Evolutionary conservation across 371 early-diverging fungal genomes (phyloP), one percentile per base, ranked within the genome.

Genomic region (Apophysomyces sp.): DNA sequence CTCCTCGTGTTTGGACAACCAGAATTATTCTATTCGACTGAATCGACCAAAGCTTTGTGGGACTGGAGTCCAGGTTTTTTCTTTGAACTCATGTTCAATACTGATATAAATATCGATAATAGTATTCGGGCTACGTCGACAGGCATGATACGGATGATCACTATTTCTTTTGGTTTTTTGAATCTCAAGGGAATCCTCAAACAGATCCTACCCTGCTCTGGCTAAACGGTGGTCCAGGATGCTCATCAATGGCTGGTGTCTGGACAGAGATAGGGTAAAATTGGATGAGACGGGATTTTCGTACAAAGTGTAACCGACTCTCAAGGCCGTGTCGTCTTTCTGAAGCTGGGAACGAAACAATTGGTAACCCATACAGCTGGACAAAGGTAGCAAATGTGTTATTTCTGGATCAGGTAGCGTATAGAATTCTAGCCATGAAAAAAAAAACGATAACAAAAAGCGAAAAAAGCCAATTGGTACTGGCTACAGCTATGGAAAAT

Each of bases 371-470:
- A 18, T 74, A 86, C 59, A 87, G 86, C 4, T 94, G 95, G 96
- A 94, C 94, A 73, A 80, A 71, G 16, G 85, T 87, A 40, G 91
- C 95, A 15, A 92, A 93, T 57, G 56, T 95, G 16, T 71, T 95
- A 58, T 95, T 90, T 75, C 76, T 95, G 52, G 96, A 95, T 73
- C 96, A 88, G 65, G 74, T 76, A 67, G 41, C 16, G 21, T 18
- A 31, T n/a, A n/a, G n/a, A n/a, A n/a, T n/a, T 16, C 32, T 44
- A 26, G 13, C 12, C 12, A 57, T 36, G n/a, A 31, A 40, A 31
- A 9, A 30, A 27, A 1, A 8, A 32, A 16, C 15, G 12, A 44
- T 24, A 4, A 9, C 13, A n/a, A 28, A 1, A 3, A n/a, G 13
- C 26, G 12, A 34, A 24, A 7, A 26, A 55, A 87, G 82, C 94